Base-by-base conservation (phyloP, 805 yeast species). In the Clavispora fructus region DNA sequence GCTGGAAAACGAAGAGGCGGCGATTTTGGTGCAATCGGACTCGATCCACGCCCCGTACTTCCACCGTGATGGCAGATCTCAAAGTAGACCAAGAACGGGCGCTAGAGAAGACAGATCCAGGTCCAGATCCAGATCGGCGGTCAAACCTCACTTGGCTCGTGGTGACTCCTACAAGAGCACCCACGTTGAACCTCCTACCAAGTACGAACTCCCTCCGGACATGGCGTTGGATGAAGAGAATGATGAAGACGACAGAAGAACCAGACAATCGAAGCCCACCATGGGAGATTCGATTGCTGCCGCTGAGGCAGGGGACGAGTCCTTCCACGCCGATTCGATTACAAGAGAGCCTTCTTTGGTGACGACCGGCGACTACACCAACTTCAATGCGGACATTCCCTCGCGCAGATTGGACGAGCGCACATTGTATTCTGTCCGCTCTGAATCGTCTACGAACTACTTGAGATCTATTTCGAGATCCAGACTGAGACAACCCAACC, bases 141-240 rank as follows among this genome's bases (percentile, higher is more conserved):
- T 55, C 4, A 52, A 60, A 46, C 89, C 90, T 1, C 87, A 84
- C 63, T 69, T 85, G 56, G 91, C 92, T 2, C 73, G 86, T 50
- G 94, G 92, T 32, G 91, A 84, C 52, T 81, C 90, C 1, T 85
- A 85, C 59, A 86, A 83, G 55, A 76, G 78, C 55, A 78, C 81
- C 10, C 69, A 73, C 41, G 63, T 64, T 13, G 76, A 73, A 40
- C 73, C 73, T 42, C 79, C 75, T 27, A 57, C 68, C 14, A 67
- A 65, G 45, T 73, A 70, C 48, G 71, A 71, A 48, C 63, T 71
- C 40, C 76, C 76, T 17, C 67, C 75, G 1, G 71, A 62, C 41
- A 61, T 71, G 46, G 56, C 53, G 7, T 56, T 52, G 6, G 54
- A 49, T 12, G 57, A 45, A 19, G 65, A 60, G 33, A 64, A 60